These are phyloP conservation scores for Erigeron canadensis DNA, from an alignment of 129 eudicot species.

Conservation along the genomic window DNA sequence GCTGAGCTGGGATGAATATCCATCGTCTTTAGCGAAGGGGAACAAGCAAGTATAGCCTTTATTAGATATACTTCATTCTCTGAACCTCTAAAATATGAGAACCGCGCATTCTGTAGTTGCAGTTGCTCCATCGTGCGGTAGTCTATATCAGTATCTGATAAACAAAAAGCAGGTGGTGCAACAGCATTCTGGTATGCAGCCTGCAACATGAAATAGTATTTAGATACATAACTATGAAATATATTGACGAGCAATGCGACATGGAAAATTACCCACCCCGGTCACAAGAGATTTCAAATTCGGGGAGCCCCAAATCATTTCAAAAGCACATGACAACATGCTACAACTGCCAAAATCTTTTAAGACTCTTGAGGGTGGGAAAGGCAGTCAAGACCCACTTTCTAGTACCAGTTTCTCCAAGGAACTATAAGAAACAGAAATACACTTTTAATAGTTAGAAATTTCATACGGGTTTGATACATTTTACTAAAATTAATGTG, in stretches of 20 bases:
- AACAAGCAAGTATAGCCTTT: slow-evolving; percentile 13
- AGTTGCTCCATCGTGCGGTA: not conserved
- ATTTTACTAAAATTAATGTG: too few species aligned
- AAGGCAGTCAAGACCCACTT: not conserved
- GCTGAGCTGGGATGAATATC: not conserved
- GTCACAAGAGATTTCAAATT: slow-evolving; percentile 3
- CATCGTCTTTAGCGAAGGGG: not conserved
- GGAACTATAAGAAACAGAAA: not conserved
- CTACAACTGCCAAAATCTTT: not conserved
- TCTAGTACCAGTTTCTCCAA: not conserved
- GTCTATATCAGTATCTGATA: not conserved
- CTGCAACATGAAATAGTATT: not conserved
- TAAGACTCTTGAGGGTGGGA: slow-evolving; percentile 3
- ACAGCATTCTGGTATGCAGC: not conserved
- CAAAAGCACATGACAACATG: slow-evolving; percentile 1
- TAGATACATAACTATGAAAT: slow-evolving; percentile 6
- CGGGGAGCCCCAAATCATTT: slow-evolving; percentile 2
- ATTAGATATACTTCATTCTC: slow-evolving; percentile 2
- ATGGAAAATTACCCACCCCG: not conserved
- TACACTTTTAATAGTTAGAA: not conserved
- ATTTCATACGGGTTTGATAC: too few species aligned
- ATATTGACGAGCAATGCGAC: not conserved
- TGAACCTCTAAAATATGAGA: not conserved
- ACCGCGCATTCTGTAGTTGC: not conserved
- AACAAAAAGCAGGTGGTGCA: not conserved